These are phyloP conservation scores for Termitomyces sp. DNA, from an alignment of 768 basidiomycete species.

Conservation along the genomic window DNA sequence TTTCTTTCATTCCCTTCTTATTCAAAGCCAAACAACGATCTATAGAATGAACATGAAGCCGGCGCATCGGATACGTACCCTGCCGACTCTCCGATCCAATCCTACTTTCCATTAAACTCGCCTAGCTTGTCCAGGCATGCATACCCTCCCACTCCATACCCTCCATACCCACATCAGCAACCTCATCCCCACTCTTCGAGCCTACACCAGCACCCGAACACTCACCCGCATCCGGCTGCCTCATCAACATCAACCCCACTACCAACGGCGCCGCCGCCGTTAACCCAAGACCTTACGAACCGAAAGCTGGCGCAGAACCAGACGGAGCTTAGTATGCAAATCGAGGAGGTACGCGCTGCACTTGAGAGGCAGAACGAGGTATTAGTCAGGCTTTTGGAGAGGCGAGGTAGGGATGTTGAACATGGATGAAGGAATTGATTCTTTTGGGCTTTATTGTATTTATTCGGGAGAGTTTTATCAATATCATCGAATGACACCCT, in stretches of 20 bases:
- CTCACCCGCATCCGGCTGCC: neutral
- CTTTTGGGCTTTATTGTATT: neutral
- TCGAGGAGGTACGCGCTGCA: slow-evolving; percentile 45
- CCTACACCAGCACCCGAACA: neutral
- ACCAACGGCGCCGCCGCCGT: neutral
- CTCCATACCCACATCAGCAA: neutral
- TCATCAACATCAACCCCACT: neutral
- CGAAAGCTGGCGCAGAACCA: slow-evolving; percentile 62
- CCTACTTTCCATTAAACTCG: slow-evolving; percentile 5
- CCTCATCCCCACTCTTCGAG: neutral
- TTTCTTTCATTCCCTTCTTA: neutral
- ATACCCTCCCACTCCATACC: neutral
- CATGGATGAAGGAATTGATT: neutral
- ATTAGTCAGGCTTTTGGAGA: slow-evolving; percentile 31
- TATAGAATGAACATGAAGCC: slow-evolving; percentile 11
- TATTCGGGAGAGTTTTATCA: neutral
- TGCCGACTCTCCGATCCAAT: slow-evolving; percentile 7
- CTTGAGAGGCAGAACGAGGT: slow-evolving; percentile 58
- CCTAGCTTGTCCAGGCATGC: neutral
- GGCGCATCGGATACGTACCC: slow-evolving; percentile 1
- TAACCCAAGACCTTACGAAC: slow-evolving; percentile 41
- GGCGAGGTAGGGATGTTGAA: neutral
- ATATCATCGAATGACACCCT: neutral
- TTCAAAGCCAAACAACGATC: neutral
- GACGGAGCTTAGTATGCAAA: slow-evolving; percentile 59